Evolutionary conservation across 768 basidiomycete genomes (phyloP).

Genomic region (Collybia sp.): DNA sequence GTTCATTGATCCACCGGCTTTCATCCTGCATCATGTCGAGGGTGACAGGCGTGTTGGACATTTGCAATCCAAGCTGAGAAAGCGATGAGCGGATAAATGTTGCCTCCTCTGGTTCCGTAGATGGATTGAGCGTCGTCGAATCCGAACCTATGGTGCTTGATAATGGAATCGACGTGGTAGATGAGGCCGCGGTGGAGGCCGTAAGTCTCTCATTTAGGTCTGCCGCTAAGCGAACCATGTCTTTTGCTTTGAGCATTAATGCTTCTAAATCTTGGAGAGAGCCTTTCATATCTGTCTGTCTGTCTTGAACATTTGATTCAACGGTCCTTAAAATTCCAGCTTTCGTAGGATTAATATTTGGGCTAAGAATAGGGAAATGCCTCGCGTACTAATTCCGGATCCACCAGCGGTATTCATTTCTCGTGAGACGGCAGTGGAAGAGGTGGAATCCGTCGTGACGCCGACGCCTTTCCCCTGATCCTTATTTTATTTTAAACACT

Average conservation of each 20-base stretch:
- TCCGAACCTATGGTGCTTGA: constrained; percentile 9
- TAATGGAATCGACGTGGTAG: constrained; percentile 18
- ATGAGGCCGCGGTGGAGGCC: constrained; percentile 21
- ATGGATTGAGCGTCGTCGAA: constrained; percentile 24
- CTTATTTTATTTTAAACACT: neutral
- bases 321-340: constrained; percentile 74
- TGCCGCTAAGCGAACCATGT: constrained; percentile 88
- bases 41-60: constrained; percentile 78
- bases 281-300: constrained; percentile 62
- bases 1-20: constrained; percentile 68
- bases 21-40: constrained; percentile 87
- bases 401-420: constrained; percentile 16
- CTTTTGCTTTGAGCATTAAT: constrained; percentile 85
- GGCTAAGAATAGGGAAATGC: neutral
- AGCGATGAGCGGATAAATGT: constrained; percentile 87
- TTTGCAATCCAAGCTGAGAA: constrained; percentile 82
- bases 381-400: constrained; percentile 48
- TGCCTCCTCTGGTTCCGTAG: constrained; percentile 72
- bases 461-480: no score
- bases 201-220: constrained; percentile 83
- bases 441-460: neutral
- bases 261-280: constrained; percentile 87
- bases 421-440: constrained; percentile 2
- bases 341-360: neutral
- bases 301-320: constrained; percentile 58